These are phyloP conservation scores for Chimonanthus praecox DNA, from an alignment of 164 flowering plant species.

Conservation along the genomic window DNA sequence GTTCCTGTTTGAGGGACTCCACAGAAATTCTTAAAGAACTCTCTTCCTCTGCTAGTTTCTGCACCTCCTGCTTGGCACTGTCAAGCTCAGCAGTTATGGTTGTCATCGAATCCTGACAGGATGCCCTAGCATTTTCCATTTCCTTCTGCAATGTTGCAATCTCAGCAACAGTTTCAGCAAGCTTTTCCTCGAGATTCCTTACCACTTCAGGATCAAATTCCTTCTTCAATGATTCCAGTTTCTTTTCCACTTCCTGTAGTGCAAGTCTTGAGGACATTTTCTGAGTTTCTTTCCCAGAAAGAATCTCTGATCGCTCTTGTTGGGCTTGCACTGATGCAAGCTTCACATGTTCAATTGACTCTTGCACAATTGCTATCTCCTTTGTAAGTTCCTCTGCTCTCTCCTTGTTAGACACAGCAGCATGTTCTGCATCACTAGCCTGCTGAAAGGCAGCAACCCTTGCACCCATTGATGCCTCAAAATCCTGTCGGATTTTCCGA, in stretches of 20 bases:
- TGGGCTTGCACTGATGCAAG: slow-evolving; percentile 53
- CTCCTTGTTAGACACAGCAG: slow-evolving; percentile 46
- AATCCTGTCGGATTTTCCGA: slow-evolving; percentile 55
- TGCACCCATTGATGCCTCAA: slow-evolving; percentile 47
- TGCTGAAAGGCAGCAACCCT: slow-evolving; percentile 48
- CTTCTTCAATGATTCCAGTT: slow-evolving; percentile 45
- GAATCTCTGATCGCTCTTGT: slow-evolving; percentile 54
- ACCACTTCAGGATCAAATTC: slow-evolving; percentile 50
- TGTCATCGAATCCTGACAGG: slow-evolving; percentile 62
- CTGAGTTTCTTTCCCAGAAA: slow-evolving; percentile 57
- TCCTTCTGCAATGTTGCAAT: slow-evolving; percentile 45
- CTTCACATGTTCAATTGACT: slow-evolving; percentile 58
- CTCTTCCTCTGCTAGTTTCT: slow-evolving; percentile 77
- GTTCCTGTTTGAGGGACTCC: slow-evolving; percentile 65
- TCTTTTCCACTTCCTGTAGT: slow-evolving; percentile 51
- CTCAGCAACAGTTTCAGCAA: slow-evolving; percentile 45
- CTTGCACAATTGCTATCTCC: slow-evolving; percentile 54
- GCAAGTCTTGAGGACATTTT: slow-evolving; percentile 44
- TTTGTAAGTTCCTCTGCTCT: slow-evolving; percentile 51
- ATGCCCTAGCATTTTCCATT: slow-evolving; percentile 51
- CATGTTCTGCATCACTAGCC: slow-evolving; percentile 53
- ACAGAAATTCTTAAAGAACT: slow-evolving; percentile 43
- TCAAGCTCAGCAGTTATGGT: slow-evolving; percentile 63
- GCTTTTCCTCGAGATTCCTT: slow-evolving; percentile 42
- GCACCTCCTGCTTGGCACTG: slow-evolving; percentile 69